Percentiles rank a stretch among this genome's conserved stretches.
Evolutionary conservation across 2,329 filamentous ascomycete genomes (phyloP).

Genomic region (Stemphylium vesicarium): DNA sequence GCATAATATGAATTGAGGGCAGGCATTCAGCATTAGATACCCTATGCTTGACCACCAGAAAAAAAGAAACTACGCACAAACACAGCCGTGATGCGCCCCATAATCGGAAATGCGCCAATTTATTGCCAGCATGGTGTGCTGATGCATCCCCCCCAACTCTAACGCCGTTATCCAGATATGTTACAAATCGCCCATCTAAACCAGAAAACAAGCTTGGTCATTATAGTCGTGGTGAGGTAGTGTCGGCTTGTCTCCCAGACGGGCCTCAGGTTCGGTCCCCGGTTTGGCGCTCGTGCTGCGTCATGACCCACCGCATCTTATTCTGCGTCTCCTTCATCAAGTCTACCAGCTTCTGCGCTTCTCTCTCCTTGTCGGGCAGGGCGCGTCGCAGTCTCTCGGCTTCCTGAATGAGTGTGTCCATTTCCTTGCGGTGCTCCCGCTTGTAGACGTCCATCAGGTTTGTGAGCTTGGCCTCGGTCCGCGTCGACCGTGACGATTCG

Average conservation of each 20-base stretch:
- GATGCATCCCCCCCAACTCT: slow-evolving; percentile 8
- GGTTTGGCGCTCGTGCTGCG: slow-evolving; percentile 36
- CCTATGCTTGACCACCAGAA: too few relatives aligned
- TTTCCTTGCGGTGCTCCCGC: slow-evolving; percentile 65
- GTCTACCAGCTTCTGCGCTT: slow-evolving; percentile 65
- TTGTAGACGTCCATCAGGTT: slow-evolving; percentile 70
- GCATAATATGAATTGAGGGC: too few relatives aligned
- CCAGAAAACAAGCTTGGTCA: slow-evolving; percentile 25
- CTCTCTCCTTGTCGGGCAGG: slow-evolving; percentile 63
- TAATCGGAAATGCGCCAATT: too few relatives aligned
- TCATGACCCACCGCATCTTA: slow-evolving; percentile 75
- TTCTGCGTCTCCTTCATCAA: slow-evolving; percentile 67
- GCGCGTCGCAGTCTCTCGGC: slow-evolving; percentile 63
- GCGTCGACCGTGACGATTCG: slow-evolving; percentile 66
- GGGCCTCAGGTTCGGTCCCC: slow-evolving; percentile 6
- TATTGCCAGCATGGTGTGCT: neutral
- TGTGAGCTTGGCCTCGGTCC: slow-evolving; percentile 68
- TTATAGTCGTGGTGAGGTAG: slow-evolving; percentile 23
- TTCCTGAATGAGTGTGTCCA: slow-evolving; percentile 65
- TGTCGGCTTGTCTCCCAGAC: neutral
- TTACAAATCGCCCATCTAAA: slow-evolving; percentile 27
- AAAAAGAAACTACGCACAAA: too few relatives aligned
- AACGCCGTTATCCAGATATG: slow-evolving; percentile 29
- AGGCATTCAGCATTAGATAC: too few relatives aligned
- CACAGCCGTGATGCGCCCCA: too few relatives aligned